Conservation (phyloP, 2,329 filamentous ascomycete genomes). For the Ustulina deusta region DNA sequence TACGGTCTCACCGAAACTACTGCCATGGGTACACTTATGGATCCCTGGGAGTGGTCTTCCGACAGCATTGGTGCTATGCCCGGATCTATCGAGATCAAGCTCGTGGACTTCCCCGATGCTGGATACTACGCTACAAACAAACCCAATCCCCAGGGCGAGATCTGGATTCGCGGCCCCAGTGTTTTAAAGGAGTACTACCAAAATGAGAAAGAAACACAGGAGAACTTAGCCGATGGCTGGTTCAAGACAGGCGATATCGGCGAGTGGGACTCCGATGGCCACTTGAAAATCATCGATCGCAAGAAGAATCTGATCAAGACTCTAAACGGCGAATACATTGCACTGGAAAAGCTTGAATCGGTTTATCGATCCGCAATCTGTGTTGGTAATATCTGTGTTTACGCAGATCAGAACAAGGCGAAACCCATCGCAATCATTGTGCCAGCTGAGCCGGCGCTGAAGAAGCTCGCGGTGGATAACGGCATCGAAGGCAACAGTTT, state of each 20-base stretch:
- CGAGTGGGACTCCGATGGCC: constrained; percentile 78
- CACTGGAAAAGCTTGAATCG: constrained; percentile 76
- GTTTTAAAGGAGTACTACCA: constrained; percentile 81
- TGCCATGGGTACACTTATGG: constrained; percentile 80
- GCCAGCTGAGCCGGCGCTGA: constrained; percentile 66
- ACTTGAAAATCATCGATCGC: constrained; percentile 82
- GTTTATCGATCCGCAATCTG: constrained; percentile 64
- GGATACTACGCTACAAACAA: constrained; percentile 82
- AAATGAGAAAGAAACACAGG: constrained; percentile 80
- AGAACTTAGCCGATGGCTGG: constrained; percentile 81
- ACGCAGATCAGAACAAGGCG: constrained; percentile 62
- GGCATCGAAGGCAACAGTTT: constrained; percentile 68
- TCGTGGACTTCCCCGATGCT: constrained; percentile 86
- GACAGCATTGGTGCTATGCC: constrained; percentile 79
- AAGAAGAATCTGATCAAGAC: constrained; percentile 94
- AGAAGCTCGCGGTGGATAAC: constrained; percentile 61
- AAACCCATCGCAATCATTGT: constrained; percentile 69
- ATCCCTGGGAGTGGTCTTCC: constrained; percentile 82
- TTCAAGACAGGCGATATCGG: constrained; percentile 91
- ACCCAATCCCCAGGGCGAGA: constrained; percentile 83
- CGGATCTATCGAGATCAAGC: constrained; percentile 80
- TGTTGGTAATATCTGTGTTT: constrained; percentile 68
- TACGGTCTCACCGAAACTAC: constrained; percentile 90
- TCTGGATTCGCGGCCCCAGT: constrained; percentile 83
- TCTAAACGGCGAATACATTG: constrained; percentile 84